Conservation (phyloP, 1,284 basidiomycete genomes). For the Microstroma glucosiphilum region DNA sequence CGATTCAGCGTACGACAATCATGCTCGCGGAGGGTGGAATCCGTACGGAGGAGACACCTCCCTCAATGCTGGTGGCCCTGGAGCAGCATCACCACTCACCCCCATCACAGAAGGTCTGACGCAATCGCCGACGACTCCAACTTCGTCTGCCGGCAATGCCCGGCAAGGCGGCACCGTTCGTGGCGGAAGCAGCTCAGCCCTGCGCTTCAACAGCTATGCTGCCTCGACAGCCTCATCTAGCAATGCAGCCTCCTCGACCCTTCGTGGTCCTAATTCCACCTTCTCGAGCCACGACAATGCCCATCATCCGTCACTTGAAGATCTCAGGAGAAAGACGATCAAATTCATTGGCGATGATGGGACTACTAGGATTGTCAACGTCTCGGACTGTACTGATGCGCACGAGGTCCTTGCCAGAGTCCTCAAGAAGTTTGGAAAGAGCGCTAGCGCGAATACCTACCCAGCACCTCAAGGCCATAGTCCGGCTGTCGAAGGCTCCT, state of each 20-base stretch:
- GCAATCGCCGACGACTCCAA: constrained; percentile 20
- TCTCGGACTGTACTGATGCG: constrained; percentile 42
- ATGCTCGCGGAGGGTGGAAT: not conserved
- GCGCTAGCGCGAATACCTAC: constrained; percentile 34
- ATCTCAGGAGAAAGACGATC: constrained; percentile 41
- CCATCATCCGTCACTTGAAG: constrained; percentile 30
- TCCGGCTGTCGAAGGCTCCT: not conserved
- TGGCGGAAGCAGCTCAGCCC: constrained; percentile 1
- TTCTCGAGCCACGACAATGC: constrained; percentile 13
- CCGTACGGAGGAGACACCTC: constrained; percentile 8
- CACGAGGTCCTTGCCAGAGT: constrained; percentile 45
- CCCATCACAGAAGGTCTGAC: constrained; percentile 31
- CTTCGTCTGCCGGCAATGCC: not conserved
- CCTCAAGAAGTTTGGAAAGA: constrained; percentile 44
- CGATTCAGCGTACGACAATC: not conserved
- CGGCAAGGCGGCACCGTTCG: not conserved
- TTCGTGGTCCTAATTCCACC: not conserved
- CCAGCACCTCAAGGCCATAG: constrained; percentile 33
- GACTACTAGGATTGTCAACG: constrained; percentile 41
- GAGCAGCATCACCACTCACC: constrained; percentile 24
- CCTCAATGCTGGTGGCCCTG: constrained; percentile 6
- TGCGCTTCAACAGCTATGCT: constrained; percentile 20
- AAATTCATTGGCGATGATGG: constrained; percentile 48
- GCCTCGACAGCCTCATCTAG: constrained; percentile 5
- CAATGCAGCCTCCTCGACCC: not conserved